Evolutionary conservation across 2,329 filamentous ascomycete genomes (phyloP).

Genomic region (Meredithiella fracta): DNA sequence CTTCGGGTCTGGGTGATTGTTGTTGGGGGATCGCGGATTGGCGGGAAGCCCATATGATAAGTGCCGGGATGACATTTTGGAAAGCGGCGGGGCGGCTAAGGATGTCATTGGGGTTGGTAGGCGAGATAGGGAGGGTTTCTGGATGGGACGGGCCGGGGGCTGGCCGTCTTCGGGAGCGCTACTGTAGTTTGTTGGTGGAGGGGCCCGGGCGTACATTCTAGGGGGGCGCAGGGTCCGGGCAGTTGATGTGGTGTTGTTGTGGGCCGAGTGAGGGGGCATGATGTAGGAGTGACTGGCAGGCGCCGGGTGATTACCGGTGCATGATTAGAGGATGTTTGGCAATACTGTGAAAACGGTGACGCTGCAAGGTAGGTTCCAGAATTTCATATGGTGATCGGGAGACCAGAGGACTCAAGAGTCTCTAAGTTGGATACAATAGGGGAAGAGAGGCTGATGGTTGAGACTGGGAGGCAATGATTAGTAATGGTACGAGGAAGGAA

Average conservation of each 20-base stretch:
- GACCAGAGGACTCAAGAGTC: too few species aligned
- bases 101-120: neutral
- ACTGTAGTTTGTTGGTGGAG: neutral
- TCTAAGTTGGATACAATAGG: too few species aligned
- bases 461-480: neutral
- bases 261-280: slow-evolving; percentile 9
- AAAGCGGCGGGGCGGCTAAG: neutral
- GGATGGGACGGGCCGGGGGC: neutral
- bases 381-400: too few species aligned
- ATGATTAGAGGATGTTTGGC: neutral
- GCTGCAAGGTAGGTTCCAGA: too few species aligned
- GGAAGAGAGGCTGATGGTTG: too few species aligned
- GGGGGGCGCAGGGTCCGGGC: slow-evolving; percentile 5
- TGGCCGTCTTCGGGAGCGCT: slow-evolving; percentile 2
- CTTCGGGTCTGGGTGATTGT: neutral
- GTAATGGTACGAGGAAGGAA: neutral
- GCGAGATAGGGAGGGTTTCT: neutral
- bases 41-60: slow-evolving; percentile 8
- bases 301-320: neutral
- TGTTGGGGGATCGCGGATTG: slow-evolving; percentile 3
- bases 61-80: neutral
- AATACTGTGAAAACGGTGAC: neutral
- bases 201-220: neutral
- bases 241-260: slow-evolving; percentile 6
- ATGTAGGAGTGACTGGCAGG: neutral